Evolutionary conservation across 768 basidiomycete species (phyloP), one percentile per base, ranked within the genome.

Genomic region (Mycena vulgaris): DNA sequence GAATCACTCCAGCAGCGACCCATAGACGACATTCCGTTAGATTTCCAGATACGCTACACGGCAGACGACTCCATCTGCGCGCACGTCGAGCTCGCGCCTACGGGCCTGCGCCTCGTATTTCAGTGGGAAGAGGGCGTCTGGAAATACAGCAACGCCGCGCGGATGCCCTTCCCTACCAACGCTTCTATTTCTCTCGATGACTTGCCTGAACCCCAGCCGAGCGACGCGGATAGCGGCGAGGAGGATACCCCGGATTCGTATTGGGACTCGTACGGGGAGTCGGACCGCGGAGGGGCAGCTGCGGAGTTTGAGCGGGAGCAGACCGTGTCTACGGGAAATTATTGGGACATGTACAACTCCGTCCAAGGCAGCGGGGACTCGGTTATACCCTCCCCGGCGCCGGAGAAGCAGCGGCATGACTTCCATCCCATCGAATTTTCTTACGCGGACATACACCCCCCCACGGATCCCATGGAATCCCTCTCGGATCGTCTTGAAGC

Each of bases 91-190:
- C 80, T 90, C 82, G 82, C 83, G 66, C 71, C 81, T 11, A n/a
- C 79, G 63, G 81, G 76, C 45, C 80, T 92, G 70, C 87, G 92
- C 70, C 83, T 94, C 55, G 81, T 93, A 72, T 93, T 95, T 77
- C 88, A 87, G 39, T 93, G 91, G 90, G 88, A 93, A 19, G 78
- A 79, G 30, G 74, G 68, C 59, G 80, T 80, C 23, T 95, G 93
- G 93, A 89, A 84, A 75, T 95, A 92, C 75, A 92, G 93, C 79
- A 90, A 93, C 78, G 79, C 87, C 39, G 83, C 86, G 40, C 77
- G 87, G 75, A 93, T 94, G 90, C 92, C 92, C 14, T 93, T 93
- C 75, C 93, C 93, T 19, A 75, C 83, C 23, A 74, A 82, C 69
- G 74, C 81, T 9, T 73, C 78, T 63, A 75, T 77, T 40, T 79